phyloP scores from a whole-genome alignment of 2,329 filamentous ascomycete genomes.

The Talaromyces sp. region DNA sequence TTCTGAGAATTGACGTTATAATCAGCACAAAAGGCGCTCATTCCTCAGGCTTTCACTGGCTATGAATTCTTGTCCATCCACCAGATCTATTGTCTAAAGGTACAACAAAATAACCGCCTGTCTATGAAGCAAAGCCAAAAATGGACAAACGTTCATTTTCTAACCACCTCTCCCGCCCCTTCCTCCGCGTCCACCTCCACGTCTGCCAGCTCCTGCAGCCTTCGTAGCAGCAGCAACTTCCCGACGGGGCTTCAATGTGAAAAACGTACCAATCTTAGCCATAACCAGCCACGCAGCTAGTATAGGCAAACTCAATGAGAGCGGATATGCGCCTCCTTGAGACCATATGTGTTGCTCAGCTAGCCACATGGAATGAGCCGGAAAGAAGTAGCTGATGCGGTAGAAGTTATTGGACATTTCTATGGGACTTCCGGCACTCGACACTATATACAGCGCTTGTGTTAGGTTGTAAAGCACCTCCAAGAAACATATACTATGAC shows the following conservation, averaged over 20 bases:
- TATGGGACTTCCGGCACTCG: neutral
- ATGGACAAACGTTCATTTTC: neutral
- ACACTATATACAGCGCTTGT: neutral
- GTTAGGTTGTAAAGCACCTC: no score
- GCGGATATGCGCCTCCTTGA: neutral
- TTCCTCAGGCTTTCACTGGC: no score
- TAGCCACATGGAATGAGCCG: neutral
- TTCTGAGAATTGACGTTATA: neutral
- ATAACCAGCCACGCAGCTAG: neutral
- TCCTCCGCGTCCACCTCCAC: neutral
- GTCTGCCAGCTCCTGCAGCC: neutral
- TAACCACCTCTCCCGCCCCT: neutral
- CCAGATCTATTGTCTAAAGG: neutral
- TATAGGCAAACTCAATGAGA: neutral
- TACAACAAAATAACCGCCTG: neutral
- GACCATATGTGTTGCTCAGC: neutral
- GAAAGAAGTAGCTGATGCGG: neutral
- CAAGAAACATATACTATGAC: neutral
- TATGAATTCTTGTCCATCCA: neutral
- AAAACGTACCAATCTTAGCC: neutral
- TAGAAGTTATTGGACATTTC: slow-evolving; percentile 1
- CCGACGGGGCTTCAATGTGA: neutral
- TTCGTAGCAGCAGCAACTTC: neutral
- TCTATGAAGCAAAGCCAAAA: neutral
- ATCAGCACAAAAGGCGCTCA: neutral